These are phyloP conservation scores for Nyctanthes arbortristis DNA, from an alignment of 257 asterid genomes.

Conservation along the genomic window DNA sequence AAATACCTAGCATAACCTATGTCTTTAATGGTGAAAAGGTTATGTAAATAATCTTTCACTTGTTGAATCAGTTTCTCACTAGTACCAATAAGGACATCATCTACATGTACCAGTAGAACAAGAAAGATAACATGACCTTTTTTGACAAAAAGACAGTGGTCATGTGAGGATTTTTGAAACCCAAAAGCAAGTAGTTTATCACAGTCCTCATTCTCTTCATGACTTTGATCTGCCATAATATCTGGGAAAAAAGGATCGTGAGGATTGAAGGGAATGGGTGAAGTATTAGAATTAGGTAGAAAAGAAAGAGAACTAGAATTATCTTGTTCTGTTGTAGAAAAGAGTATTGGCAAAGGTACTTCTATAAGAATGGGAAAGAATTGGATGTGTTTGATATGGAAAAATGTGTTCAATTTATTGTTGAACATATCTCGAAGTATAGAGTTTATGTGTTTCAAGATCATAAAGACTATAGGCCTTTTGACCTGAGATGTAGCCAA, in stretches of 20 bases:
- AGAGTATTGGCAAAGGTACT: too few species aligned
- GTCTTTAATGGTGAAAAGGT: not conserved
- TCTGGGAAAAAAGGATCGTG: too few species aligned
- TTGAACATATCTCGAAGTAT: not conserved
- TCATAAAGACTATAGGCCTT: not conserved
- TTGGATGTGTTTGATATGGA: too few species aligned
- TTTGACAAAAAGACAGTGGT: not conserved
- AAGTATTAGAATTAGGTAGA: too few species aligned
- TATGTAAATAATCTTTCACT: not conserved
- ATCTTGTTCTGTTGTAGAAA: too few species aligned
- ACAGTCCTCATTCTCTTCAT: not conserved
- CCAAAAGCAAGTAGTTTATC: not conserved
- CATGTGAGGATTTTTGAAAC: not conserved
- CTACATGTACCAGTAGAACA: not conserved
- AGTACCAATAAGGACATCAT: not conserved
- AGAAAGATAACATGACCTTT: fast-evolving
- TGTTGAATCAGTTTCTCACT: fast-evolving
- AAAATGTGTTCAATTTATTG: not conserved
- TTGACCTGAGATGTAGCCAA: too few species aligned
- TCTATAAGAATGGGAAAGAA: too few species aligned
- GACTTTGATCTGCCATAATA: not conserved
- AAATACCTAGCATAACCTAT: not conserved
- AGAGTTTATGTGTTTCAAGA: not conserved
- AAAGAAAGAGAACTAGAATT: too few species aligned
- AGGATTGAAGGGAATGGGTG: too few species aligned